phyloP scores from a whole-genome alignment of 768 basidiomycete genomes.

The Boletus subparvulus region DNA sequence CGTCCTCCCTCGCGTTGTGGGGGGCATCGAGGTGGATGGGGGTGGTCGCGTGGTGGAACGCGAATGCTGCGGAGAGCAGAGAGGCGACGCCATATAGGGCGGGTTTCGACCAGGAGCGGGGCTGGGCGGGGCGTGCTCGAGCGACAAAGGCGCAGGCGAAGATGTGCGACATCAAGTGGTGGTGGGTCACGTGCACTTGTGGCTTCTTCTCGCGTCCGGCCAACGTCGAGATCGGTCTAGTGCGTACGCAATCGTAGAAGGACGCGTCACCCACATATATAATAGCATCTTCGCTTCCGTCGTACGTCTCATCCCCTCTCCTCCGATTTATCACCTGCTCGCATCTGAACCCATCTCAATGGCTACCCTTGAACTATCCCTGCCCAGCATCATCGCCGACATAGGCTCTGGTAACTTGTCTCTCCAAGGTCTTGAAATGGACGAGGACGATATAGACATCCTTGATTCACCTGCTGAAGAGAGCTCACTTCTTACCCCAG shows the following conservation, averaged over 20 bases:
- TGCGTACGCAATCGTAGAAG: constrained; percentile 15
- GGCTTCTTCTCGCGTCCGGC: neutral
- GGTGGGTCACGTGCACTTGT: constrained; percentile 14
- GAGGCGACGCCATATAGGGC: constrained; percentile 37
- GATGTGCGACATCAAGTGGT: constrained; percentile 7
- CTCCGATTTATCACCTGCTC: constrained; percentile 12
- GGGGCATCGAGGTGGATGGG: constrained; percentile 49
- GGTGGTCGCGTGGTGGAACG: constrained; percentile 21
- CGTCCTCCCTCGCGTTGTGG: constrained; percentile 9
- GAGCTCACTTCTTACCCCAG: constrained; percentile 11
- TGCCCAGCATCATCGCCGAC: constrained; percentile 27
- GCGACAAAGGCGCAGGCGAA: neutral
- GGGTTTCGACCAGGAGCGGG: constrained; percentile 19
- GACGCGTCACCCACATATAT: constrained; percentile 31
- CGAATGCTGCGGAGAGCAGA: constrained; percentile 29
- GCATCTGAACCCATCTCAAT: constrained; percentile 24
- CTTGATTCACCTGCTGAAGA: constrained; percentile 42
- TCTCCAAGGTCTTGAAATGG: constrained; percentile 42
- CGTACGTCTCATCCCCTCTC: constrained; percentile 29
- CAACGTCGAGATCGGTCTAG: neutral
- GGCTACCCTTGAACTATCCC: constrained; percentile 20
- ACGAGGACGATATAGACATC: constrained; percentile 54
- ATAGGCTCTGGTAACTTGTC: constrained; percentile 24
- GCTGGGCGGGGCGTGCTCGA: neutral
- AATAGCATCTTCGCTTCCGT: constrained; percentile 1